These are phyloP conservation scores for Cyamopsis tetragonoloba DNA, from an alignment of 306 rosid species.

Conservation along the genomic window DNA sequence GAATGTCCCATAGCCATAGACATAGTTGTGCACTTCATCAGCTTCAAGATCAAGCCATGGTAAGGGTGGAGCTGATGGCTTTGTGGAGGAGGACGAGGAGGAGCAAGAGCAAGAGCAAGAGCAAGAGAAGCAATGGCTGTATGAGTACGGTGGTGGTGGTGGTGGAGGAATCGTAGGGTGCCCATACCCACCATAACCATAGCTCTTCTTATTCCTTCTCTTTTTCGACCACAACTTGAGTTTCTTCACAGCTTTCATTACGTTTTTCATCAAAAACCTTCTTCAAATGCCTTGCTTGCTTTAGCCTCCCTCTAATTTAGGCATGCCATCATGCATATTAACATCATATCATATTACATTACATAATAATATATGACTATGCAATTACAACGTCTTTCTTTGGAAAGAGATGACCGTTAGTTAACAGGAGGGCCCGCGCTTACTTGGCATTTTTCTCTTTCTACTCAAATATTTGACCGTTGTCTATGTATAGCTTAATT, in stretches of 20 bases:
- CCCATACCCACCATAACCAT: background rate
- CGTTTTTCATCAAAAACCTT: constrained; percentile 31
- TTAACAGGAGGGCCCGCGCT: background rate
- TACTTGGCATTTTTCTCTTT: background rate
- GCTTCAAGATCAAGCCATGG: constrained; percentile 35
- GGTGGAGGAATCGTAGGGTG: constrained; percentile 19
- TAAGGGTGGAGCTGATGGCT: constrained; percentile 74
- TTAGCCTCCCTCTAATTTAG: too few species aligned
- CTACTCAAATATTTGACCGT: constrained; percentile 49
- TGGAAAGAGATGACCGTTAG: too few species aligned
- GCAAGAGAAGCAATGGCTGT: too few species aligned
- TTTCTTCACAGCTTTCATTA: constrained; percentile 59
- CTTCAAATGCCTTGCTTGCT: background rate
- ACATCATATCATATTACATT: too few species aligned
- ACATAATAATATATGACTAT: too few species aligned
- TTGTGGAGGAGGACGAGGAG: constrained; percentile 19
- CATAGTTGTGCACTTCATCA: constrained; percentile 5
- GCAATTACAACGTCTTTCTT: too few species aligned
- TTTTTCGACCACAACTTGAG: constrained; percentile 59
- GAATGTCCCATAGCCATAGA: constrained; percentile 39
- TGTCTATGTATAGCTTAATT: too few species aligned
- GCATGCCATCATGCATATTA: too few species aligned
- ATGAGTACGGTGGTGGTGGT: constrained; percentile 21
- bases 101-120: too few species aligned
- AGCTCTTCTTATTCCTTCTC: constrained; percentile 40